Conservation (phyloP, 805 yeast species). For the Millerozyma miso region DNA sequence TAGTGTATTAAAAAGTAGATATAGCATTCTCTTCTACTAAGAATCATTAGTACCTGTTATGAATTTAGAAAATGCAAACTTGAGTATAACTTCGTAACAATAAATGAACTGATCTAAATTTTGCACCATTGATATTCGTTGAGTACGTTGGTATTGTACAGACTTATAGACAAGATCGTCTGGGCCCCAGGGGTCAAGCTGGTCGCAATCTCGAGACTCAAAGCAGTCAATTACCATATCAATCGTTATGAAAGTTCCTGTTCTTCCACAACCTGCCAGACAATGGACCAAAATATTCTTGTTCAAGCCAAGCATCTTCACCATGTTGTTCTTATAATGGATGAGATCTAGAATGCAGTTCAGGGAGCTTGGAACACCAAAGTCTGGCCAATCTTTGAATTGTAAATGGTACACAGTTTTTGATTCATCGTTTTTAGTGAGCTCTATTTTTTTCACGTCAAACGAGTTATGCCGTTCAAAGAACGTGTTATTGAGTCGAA, state of each 20-base stretch:
- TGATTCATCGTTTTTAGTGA: slow-evolving; percentile 9
- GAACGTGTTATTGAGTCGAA: slow-evolving; percentile 9
- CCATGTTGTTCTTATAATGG: slow-evolving; percentile 25
- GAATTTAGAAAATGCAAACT: slow-evolving; percentile 14
- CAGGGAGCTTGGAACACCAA: slow-evolving; percentile 37
- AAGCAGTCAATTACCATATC: slow-evolving; percentile 36
- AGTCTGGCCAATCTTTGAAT: slow-evolving; percentile 45
- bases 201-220: slow-evolving; percentile 3
- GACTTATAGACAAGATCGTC: slow-evolving; percentile 59
- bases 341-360: slow-evolving; percentile 30
- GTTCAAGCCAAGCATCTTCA: slow-evolving; percentile 8
- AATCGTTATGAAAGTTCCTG: slow-evolving; percentile 48
- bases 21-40: neutral
- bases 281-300: slow-evolving; percentile 42
- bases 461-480: slow-evolving; percentile 11
- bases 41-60: neutral
- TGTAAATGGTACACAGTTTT: slow-evolving; percentile 34
- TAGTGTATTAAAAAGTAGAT: too few species aligned
- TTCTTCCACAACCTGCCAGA: slow-evolving; percentile 59
- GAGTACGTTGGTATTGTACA: slow-evolving; percentile 65
- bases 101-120: slow-evolving; percentile 68
- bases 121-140: slow-evolving; percentile 82
- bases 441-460: slow-evolving; percentile 12
- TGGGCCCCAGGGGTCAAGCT: slow-evolving; percentile 17
- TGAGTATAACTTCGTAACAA: slow-evolving; percentile 61